These are phyloP conservation scores for Starmerella tilneyi DNA, from an alignment of 805 yeast species.

Conservation along the genomic window DNA sequence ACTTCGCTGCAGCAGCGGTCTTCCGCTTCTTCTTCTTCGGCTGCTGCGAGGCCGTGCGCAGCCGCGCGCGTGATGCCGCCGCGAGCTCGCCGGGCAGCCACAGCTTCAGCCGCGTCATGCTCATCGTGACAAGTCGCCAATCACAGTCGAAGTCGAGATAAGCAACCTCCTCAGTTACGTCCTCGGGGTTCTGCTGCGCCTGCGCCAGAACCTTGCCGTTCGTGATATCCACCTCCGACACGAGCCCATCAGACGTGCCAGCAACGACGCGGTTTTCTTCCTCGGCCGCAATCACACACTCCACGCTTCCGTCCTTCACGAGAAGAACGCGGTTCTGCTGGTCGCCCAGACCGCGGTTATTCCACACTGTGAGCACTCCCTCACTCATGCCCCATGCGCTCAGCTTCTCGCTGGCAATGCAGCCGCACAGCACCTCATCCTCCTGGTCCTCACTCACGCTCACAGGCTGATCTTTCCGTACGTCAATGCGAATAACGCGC, in stretches of 20 bases:
- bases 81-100: slow-evolving; percentile 43
- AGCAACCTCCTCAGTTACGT: slow-evolving; percentile 57
- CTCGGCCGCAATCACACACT: slow-evolving; percentile 47
- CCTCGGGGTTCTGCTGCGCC: slow-evolving; percentile 46
- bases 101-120: slow-evolving; percentile 69
- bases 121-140: slow-evolving; percentile 69
- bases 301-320: slow-evolving; percentile 56
- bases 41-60: slow-evolving; percentile 10
- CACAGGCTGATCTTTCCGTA: slow-evolving; percentile 52
- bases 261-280: slow-evolving; percentile 29
- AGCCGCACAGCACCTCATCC: slow-evolving; percentile 74
- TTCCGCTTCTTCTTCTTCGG: slow-evolving; percentile 13
- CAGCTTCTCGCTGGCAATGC: slow-evolving; percentile 52
- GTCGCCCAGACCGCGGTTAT: slow-evolving; percentile 47
- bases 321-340: slow-evolving; percentile 70
- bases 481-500: slow-evolving; percentile 65
- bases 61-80: slow-evolving; percentile 3
- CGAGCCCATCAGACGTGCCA: slow-evolving; percentile 67
- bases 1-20: slow-evolving; percentile 7
- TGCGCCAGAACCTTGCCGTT: slow-evolving; percentile 54
- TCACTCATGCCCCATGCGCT: slow-evolving; percentile 82
- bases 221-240: slow-evolving; percentile 57
- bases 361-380: slow-evolving; percentile 86
- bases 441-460: slow-evolving; percentile 78
- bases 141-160: slow-evolving; percentile 69